Evolutionary conservation across 2,329 filamentous ascomycete genomes (phyloP), one percentile per base, ranked within the genome.

Genomic region (Leptographium wingfieldii): DNA sequence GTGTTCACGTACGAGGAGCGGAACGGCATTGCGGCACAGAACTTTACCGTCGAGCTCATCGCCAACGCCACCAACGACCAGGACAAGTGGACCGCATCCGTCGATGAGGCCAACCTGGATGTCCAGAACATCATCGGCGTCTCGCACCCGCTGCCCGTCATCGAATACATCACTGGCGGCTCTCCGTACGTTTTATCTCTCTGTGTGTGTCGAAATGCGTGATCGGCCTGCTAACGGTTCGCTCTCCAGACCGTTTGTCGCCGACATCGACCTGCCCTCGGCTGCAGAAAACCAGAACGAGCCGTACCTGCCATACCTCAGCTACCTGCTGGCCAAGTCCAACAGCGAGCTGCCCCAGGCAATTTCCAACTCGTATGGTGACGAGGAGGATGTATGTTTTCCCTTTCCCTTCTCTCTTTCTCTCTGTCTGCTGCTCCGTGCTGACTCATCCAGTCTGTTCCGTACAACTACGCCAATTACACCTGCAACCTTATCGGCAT

Each of bases 341-440:
- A 77, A 82, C 61, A 68, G 74, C 3, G 69, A 80, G 22, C 73
- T 89, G 0, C 86, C 87, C 0, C 77, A 80, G 3, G 80, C 87
- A 22, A 76, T 90, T 51, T 80, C 78, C 49, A 86, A 84, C n/a
- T 88, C 85, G 0, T 90, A 89, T 67, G 85, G 84, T 31, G 84
- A 87, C 65, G 77, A 84, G 55, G 86, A 90, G 60, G 61, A 63
- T 54, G 66, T 65, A 54, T 43, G 60, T 57, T 40, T 38, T 38
- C 12, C 31, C 38, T 38, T 33, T 29, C 33, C 1, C 31, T 14
- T 49, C 40, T n/a, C 43, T 19, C 31, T 31, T 5, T 31, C 31
- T 35, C 16, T 29, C 43, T 49, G 2, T 31, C 16, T n/a, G 19
- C 7, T 27, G 19, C 22, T 5, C 12, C n/a, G n/a, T 12, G 1